These are phyloP conservation scores for Epithele typhae DNA, from an alignment of 768 basidiomycete species.

Conservation along the genomic window DNA sequence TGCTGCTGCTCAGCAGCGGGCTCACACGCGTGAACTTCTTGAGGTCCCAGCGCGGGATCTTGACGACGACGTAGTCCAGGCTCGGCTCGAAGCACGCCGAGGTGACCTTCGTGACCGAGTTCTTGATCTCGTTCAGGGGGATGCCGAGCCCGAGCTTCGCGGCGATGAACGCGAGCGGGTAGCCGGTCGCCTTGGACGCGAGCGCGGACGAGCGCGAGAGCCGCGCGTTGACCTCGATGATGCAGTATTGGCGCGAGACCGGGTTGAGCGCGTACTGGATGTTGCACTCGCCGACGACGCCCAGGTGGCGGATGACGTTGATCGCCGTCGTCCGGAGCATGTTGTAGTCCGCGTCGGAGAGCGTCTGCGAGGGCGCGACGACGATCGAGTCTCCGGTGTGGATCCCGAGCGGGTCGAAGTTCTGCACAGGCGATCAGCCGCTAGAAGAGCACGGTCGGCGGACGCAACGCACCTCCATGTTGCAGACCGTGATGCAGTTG, in stretches of 20 bases:
- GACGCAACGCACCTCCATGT: conserved; percentile 88
- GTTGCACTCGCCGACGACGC: conserved; percentile 97
- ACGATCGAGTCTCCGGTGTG: conserved; percentile 99
- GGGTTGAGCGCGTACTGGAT: conserved; percentile 99
- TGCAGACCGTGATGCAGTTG: conserved; percentile 99
- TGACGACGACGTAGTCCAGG: conserved; percentile 96
- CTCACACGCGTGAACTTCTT: conserved; percentile 97
- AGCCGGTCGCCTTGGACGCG: conserved; percentile 97
- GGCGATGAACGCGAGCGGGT: conserved; percentile 96
- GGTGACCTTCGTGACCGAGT: conserved; percentile 95
- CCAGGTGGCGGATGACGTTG: conserved; percentile 97
- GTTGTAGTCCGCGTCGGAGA: conserved; percentile 99
- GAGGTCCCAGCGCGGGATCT: conserved; percentile 98
- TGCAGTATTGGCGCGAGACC: conserved; percentile 92
- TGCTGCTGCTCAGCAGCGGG: conserved; percentile 84
- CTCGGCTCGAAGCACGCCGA: conserved; percentile 98
- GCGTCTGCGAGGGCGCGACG: conserved; percentile 94
- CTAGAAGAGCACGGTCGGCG: no score
- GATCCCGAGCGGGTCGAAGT: conserved; percentile 97
- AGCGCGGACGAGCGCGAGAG: conserved; percentile 96
- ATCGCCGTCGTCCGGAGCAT: conserved; percentile 98
- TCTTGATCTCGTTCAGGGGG: conserved; percentile 96
- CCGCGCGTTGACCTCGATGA: conserved; percentile 99
- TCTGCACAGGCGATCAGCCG: conserved; percentile 43
- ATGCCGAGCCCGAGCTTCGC: conserved; percentile 97